Conservation (phyloP, 1,284 basidiomycete genomes). For the Pyrrhoderma noxium region DNA sequence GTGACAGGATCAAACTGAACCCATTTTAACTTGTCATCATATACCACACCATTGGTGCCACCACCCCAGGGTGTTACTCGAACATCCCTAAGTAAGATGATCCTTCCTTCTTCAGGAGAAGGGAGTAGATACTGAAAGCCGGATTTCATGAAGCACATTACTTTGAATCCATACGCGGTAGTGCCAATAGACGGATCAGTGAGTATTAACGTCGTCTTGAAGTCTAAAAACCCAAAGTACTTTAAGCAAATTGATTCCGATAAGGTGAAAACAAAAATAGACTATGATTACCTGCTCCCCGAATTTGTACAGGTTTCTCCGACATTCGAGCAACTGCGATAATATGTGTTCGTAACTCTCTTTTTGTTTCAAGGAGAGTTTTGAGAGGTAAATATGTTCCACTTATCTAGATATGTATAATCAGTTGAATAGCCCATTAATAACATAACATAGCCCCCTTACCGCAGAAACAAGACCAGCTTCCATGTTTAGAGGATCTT, state of each 20-base stretch:
- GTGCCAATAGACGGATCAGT: conserved; percentile 15
- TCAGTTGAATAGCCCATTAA: too few relatives aligned
- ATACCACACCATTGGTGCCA: conserved; percentile 10
- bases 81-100: conserved; percentile 10
- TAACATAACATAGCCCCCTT: too few relatives aligned
- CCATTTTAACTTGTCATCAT: conserved; percentile 15
- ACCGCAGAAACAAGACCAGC: too few relatives aligned
- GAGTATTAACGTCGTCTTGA: conserved; percentile 5
- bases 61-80: neutral
- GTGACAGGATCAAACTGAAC: conserved; percentile 12
- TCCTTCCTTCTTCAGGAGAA: conserved; percentile 4
- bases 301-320: neutral
- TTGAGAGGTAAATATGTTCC: too few relatives aligned
- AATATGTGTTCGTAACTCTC: neutral
- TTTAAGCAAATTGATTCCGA: too few relatives aligned
- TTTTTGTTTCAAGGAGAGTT: too few relatives aligned
- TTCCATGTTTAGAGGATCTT: too few relatives aligned
- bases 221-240: conserved; percentile 2
- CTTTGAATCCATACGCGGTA: conserved; percentile 5
- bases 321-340: conserved; percentile 9
- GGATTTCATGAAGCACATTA: conserved; percentile 13
- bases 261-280: too few relatives aligned
- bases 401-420: too few relatives aligned
- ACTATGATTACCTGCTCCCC: too few relatives aligned
- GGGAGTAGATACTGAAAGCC: conserved; percentile 7